These are phyloP conservation scores for Daldinia concentrica DNA, from an alignment of 495 filamentous ascomycete species.

Conservation along the genomic window DNA sequence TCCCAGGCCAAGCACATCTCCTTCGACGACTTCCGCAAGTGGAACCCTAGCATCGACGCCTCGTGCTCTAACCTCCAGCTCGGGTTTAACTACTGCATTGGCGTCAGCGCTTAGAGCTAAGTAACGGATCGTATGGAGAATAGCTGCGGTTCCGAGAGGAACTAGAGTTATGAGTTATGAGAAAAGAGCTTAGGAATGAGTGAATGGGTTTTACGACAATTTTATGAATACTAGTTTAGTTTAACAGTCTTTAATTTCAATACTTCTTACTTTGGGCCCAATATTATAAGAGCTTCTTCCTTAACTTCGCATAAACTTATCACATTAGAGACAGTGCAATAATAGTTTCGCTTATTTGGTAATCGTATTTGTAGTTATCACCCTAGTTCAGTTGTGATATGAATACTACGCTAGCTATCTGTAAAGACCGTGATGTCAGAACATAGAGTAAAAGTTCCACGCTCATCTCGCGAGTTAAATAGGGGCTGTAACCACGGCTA, in stretches of 20 bases:
- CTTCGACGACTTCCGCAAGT: slow-evolving; percentile 25
- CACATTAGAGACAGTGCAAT: not conserved
- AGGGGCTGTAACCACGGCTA: not conserved
- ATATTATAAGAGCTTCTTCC: not conserved
- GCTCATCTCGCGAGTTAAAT: not conserved
- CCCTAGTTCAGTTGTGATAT: not conserved
- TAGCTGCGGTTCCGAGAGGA: not conserved
- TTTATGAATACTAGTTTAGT: not conserved
- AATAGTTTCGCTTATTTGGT: not conserved
- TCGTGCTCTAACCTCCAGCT: slow-evolving; percentile 50
- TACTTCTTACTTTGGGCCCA: not conserved
- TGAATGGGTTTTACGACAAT: not conserved
- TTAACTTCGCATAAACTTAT: not conserved
- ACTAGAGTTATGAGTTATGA: not conserved
- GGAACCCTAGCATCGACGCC: slow-evolving; percentile 44
- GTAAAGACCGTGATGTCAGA: slow-evolving; percentile 5
- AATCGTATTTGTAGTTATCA: slow-evolving; percentile 6
- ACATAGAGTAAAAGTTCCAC: not conserved
- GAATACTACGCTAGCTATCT: slow-evolving; percentile 2
- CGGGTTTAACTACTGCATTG: slow-evolving; percentile 51
- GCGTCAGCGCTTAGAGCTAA: slow-evolving; percentile 18
- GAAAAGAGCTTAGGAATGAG: not conserved
- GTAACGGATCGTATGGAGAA: not conserved
- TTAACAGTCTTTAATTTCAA: not conserved
- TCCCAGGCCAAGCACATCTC: slow-evolving; percentile 12